phyloP scores from a whole-genome alignment of 2,329 filamentous ascomycete species.

The Pseudogymnoascus sp. region DNA sequence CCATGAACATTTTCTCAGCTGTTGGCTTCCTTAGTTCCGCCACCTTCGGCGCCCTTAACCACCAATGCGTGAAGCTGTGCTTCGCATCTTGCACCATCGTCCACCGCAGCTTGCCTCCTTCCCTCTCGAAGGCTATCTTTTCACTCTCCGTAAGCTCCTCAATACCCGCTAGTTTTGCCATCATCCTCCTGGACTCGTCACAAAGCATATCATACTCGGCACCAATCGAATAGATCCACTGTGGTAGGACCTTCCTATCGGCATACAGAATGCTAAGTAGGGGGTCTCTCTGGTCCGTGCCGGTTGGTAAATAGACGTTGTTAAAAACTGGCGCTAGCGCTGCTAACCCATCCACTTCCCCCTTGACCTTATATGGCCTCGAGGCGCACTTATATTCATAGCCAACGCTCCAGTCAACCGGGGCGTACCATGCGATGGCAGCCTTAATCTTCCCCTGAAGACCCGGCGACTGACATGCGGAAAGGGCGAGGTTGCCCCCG shows the following conservation, averaged over 20 bases:
- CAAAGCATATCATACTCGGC: slow-evolving; percentile 23
- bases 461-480: slow-evolving; percentile 31
- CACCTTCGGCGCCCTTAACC: neutral
- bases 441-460: slow-evolving; percentile 29
- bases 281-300: slow-evolving; percentile 20
- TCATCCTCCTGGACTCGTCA: slow-evolving; percentile 16
- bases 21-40: neutral
- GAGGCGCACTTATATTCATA: slow-evolving; percentile 23
- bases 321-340: slow-evolving; percentile 11
- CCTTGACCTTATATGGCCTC: slow-evolving; percentile 26
- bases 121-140: neutral
- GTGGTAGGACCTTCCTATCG: slow-evolving; percentile 16
- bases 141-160: slow-evolving; percentile 2
- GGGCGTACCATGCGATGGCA: slow-evolving; percentile 36
- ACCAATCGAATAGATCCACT: slow-evolving; percentile 18
- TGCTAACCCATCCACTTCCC: slow-evolving; percentile 16
- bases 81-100: neutral
- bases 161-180: slow-evolving; percentile 10
- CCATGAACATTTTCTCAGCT: slow-evolving; percentile 1
- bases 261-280: slow-evolving; percentile 18
- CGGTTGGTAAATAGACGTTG: slow-evolving; percentile 17
- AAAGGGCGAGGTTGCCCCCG: slow-evolving; percentile 40
- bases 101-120: neutral
- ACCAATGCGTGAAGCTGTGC: slow-evolving; percentile 2
- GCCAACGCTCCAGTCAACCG: slow-evolving; percentile 32